Conservation (phyloP, 257 asterid species). For the Salvia miltiorrhiza region DNA sequence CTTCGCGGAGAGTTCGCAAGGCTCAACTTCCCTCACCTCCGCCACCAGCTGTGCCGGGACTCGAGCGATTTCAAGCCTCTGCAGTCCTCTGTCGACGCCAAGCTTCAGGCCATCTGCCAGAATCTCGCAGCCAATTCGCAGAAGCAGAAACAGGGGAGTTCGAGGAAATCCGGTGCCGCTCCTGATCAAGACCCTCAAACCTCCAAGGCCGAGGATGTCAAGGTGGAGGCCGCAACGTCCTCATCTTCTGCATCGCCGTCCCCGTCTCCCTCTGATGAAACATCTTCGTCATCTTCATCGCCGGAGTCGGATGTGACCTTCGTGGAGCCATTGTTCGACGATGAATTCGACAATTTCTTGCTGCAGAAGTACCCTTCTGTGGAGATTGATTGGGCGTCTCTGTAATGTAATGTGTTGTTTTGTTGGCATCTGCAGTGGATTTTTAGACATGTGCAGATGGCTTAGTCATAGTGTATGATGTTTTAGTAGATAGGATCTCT, state of each 20-base stretch:
- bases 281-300: constrained; percentile 28
- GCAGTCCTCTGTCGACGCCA: constrained; percentile 73
- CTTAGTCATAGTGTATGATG: constrained; percentile 3
- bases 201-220: constrained; percentile 29
- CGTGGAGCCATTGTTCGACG: constrained; percentile 38
- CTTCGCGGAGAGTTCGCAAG: constrained; percentile 80
- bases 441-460: constrained; percentile 79
- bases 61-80: constrained; percentile 53
- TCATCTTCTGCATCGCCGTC: constrained; percentile 26
- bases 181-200: constrained; percentile 11
- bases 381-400: constrained; percentile 94
- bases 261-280: constrained; percentile 32
- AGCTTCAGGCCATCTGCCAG: constrained; percentile 71
- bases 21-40: constrained; percentile 73
- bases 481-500: constrained; percentile 21
- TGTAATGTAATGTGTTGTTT: constrained; percentile 23
- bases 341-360: constrained; percentile 30
- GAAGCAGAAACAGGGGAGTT: constrained; percentile 44
- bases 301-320: constrained; percentile 52
- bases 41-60: constrained; percentile 50
- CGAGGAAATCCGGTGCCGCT: constrained; percentile 12
- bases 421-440: constrained; percentile 60
- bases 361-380: constrained; percentile 75
- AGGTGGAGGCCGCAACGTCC: constrained; percentile 39
- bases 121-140: constrained; percentile 48